Evolutionary conservation across 208 protist species (phyloP), one percentile per base, ranked within the genome.

Genomic region (Trypanosoma melophagium): DNA sequence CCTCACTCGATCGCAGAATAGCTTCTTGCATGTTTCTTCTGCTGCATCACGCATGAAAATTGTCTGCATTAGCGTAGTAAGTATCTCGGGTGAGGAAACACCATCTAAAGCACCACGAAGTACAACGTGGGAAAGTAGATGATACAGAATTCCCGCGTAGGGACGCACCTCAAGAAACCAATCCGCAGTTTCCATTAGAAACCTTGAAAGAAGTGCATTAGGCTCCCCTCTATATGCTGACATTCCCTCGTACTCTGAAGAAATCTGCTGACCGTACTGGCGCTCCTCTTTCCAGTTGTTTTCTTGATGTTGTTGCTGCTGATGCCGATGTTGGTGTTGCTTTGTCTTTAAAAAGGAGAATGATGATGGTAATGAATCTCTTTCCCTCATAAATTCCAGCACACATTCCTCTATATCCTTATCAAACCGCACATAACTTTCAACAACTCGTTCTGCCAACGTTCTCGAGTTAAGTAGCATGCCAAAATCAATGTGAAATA

Each of bases 401-500:
- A 71, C 64, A 59, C 64, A 77, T 24, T 71, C 71, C 55, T 77
- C 71, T 17, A 77, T 22, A 55, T 77, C 71, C 47, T 42, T 40
- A 45, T 77, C 71, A 66, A 77, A 77, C 7, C 71, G 44, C 12
- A 77, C 71, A 62, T 71, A 77, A 45, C 62, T 66, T 12, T 63
- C 28, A 12, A 55, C 66, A 22, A 77, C 60, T 31, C 49, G 71
- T 49, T 92, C 85, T 13, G 76, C 78, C 12, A 86, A 74, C 9
- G 89, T 90, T 57, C 77, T 81, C 45, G 84, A 74, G 0, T 74
- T 82, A 22, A 91, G 77, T 25, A 92, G 72, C 57, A 87, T 86
- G 38, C 81, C 85, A 78, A 92, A 94, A 71, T 94, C 89, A 50
- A 94, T 92, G 71, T 94, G 89, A 40, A 94, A 85, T 53, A 92